Evolutionary conservation across 495 filamentous ascomycete genomes (phyloP).

Genomic region (Sordaria brevicollis): DNA sequence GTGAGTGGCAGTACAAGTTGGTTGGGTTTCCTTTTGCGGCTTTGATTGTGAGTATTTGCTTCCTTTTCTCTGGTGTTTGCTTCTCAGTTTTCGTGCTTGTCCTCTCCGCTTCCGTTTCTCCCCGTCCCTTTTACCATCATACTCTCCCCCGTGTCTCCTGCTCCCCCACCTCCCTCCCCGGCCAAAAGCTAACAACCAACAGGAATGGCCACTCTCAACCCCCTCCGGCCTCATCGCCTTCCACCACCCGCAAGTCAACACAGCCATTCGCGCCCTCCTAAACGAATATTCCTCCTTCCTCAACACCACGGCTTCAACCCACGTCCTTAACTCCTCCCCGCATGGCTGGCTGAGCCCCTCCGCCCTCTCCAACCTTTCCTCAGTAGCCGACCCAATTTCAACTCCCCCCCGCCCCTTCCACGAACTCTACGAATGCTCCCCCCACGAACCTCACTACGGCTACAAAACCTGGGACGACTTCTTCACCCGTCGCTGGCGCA

Average conservation of each 20-base stretch:
- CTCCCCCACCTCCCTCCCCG: too few species aligned
- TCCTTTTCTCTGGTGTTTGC: too few species aligned
- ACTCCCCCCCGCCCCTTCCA: too few species aligned
- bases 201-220: too few species aligned
- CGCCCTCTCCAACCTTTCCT: background rate
- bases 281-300: too few species aligned
- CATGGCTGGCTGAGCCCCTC: background rate
- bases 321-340: background rate
- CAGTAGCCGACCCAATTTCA: too few species aligned
- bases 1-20: background rate
- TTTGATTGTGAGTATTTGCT: background rate
- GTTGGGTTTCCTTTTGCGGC: background rate
- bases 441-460: background rate
- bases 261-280: background rate
- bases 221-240: background rate
- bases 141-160: too few species aligned
- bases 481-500: constrained; percentile 33
- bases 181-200: too few species aligned
- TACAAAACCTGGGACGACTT: constrained; percentile 24
- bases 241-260: background rate
- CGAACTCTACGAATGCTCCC: background rate
- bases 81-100: too few species aligned
- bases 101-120: too few species aligned
- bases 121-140: too few species aligned
- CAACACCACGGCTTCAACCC: background rate